Evolutionary conservation across 768 basidiomycete genomes (phyloP), one percentile per base, ranked within the genome.

Genomic region (Amanita subjunquillea): DNA sequence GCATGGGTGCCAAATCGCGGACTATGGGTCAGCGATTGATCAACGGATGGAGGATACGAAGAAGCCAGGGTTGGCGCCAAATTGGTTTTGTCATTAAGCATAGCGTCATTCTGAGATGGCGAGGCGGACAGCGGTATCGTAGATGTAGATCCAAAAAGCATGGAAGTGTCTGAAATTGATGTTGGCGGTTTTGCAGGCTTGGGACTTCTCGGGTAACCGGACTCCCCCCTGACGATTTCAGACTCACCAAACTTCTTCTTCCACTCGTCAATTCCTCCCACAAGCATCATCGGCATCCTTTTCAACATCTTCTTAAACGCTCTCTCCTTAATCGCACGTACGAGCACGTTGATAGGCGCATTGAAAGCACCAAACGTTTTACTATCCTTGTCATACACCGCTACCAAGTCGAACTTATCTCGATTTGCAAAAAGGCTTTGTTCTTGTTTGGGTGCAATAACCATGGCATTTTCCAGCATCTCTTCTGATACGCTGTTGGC

Each of bases 191-290:
- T 34, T 25, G 52, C 9, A 57, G 65, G 43, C 60, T 63, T 56
- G 65, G 59, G 6, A 59, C 62, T 42, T 60, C 59, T 61, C 10
- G 51, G 43, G 12, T 32, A 20, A 20, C 37, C 40, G 6, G 42
- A 36, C 23, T 53, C 42, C 36, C 60, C 63, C 54, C 56, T 60
- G 6, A 63, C 53, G 41, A 67, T 53, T 59, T 65, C 57, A 48
- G 59, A 47, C 15, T 72, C 73, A 1, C 79, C 75, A 45, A 86
- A 65, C 43, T 78, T 76, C 47, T 63, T 69, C 60, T 76, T 80
- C 92, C 93, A 98, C 3, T 83, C 88, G 45, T 83, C 77, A 44
- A 91, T 70, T 1, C 95, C 95, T 3, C 94, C 95, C 4, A 85
- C 72, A 23, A 98, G 78, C 57, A 96, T 67, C 66, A 92, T 80